Conservation (phyloP, 257 asterid species). For the Primulina tabacum region DNA sequence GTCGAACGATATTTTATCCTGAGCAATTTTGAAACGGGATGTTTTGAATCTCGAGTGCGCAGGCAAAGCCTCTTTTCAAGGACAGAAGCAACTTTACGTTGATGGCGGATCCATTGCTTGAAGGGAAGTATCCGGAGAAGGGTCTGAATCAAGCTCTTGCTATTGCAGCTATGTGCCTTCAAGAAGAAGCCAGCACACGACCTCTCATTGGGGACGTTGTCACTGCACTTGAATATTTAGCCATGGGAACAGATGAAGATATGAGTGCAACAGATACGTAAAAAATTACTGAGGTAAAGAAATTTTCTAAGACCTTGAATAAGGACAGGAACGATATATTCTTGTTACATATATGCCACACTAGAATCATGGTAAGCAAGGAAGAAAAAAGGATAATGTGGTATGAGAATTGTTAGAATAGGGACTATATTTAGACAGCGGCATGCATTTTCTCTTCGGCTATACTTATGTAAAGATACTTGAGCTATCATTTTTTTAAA, state of each 20-base stretch:
- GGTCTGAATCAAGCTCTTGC: conserved; percentile 41
- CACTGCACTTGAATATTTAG: conserved; percentile 44
- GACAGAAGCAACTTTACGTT: conserved; percentile 29
- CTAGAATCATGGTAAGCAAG: background rate
- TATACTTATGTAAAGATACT: too few relatives aligned
- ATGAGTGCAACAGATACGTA: conserved; percentile 17
- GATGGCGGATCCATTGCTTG: conserved; percentile 43
- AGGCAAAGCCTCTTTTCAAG: conserved; percentile 44
- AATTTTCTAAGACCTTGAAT: background rate
- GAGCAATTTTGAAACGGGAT: background rate
- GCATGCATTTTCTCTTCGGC: background rate
- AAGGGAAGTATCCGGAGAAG: conserved; percentile 34
- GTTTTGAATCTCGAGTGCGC: background rate
- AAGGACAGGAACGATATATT: background rate
- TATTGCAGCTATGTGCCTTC: conserved; percentile 48
- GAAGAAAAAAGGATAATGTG: background rate
- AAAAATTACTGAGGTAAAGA: background rate
- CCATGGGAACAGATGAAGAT: conserved; percentile 12
- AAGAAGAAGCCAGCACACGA: conserved; percentile 43
- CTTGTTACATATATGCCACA: background rate
- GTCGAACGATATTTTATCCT: background rate
- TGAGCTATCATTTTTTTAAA: background rate
- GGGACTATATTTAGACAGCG: background rate
- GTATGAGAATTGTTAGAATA: background rate
- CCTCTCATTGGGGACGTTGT: conserved; percentile 41